These are phyloP conservation scores for Candida jianshihensis DNA, from an alignment of 805 yeast genomes.

Conservation along the genomic window DNA sequence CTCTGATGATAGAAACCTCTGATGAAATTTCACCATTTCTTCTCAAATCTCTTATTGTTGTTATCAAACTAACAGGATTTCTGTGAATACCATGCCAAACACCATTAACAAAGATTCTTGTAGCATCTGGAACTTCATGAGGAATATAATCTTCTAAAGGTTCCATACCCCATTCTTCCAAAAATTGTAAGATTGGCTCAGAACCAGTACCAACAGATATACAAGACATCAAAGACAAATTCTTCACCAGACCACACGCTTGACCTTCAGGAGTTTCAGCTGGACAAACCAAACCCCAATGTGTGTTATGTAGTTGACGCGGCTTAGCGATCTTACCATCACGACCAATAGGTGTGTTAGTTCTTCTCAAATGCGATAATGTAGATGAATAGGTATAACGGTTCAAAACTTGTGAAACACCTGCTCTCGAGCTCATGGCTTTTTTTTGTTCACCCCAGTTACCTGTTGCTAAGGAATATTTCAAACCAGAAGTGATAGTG, in stretches of 20 bases:
- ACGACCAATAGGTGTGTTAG: constrained; percentile 98
- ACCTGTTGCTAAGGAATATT: constrained; percentile 97
- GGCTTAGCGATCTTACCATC: constrained; percentile 99
- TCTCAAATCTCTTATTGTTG: constrained; percentile 84
- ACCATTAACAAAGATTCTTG: constrained; percentile 95
- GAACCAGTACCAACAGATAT: constrained; percentile 98
- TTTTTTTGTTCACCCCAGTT: constrained; percentile 99
- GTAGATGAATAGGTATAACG: constrained; percentile 99
- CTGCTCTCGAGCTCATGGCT: constrained; percentile 98
- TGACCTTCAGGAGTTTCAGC: constrained; percentile 99
- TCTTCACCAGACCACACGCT: constrained; percentile 98
- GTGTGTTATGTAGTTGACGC: constrained; percentile 97
- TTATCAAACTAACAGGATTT: constrained; percentile 88
- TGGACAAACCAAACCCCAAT: constrained; percentile 99
- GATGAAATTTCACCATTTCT: constrained; percentile 94
- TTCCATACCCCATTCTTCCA: constrained; percentile 99
- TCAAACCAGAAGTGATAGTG: constrained; percentile 94
- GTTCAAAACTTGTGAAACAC: constrained; percentile 97
- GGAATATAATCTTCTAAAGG: constrained; percentile 95
- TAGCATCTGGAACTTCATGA: constrained; percentile 81
- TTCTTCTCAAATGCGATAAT: constrained; percentile 95
- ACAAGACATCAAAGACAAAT: constrained; percentile 92
- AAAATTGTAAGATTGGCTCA: constrained; percentile 83
- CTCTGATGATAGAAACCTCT: constrained; percentile 94
- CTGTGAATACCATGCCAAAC: constrained; percentile 99